phyloP scores from a whole-genome alignment of 225 moss, liverwort and hornwort genomes.

The Bryum argenteum region DNA sequence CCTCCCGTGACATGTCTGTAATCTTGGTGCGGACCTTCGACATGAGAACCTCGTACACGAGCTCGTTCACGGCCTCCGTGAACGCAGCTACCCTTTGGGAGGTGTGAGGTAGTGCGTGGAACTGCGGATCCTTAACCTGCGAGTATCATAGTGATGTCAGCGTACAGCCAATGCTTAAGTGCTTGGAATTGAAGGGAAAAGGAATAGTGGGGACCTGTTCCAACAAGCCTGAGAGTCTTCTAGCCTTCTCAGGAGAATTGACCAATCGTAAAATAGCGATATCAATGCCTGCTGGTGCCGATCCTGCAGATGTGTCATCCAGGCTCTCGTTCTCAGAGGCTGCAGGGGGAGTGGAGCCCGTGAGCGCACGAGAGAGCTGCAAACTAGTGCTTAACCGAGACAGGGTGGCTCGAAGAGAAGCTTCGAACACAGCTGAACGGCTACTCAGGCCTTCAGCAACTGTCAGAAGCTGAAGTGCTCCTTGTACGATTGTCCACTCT shows the following conservation, averaged over 20 bases:
- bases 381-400: conserved; percentile 65
- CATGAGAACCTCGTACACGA: conserved; percentile 98
- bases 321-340: conserved; percentile 46
- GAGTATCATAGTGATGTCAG: conserved; percentile 26
- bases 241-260: conserved; percentile 77
- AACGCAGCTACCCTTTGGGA: conserved; percentile 89
- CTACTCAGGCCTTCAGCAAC: conserved; percentile 83
- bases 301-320: conserved; percentile 44
- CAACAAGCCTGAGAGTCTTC: conserved; percentile 75
- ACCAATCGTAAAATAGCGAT: conserved; percentile 72
- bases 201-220: conserved; percentile 67
- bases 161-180: no score
- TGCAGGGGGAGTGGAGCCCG: conserved; percentile 26
- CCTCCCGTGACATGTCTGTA: conserved; percentile 74
- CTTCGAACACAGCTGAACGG: conserved; percentile 91
- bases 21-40: conserved; percentile 95
- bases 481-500: conserved; percentile 97
- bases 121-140: conserved; percentile 97
- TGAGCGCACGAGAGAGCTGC: conserved; percentile 53
- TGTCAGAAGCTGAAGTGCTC: conserved; percentile 89
- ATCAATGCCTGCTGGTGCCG: conserved; percentile 62
- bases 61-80: conserved; percentile 91
- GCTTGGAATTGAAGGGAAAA: background rate
- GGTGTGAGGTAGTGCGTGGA: conserved; percentile 92
- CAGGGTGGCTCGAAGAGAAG: conserved; percentile 80